phyloP scores from a whole-genome alignment of 2,329 filamentous ascomycete species.

The Phialophora verrucosa region DNA sequence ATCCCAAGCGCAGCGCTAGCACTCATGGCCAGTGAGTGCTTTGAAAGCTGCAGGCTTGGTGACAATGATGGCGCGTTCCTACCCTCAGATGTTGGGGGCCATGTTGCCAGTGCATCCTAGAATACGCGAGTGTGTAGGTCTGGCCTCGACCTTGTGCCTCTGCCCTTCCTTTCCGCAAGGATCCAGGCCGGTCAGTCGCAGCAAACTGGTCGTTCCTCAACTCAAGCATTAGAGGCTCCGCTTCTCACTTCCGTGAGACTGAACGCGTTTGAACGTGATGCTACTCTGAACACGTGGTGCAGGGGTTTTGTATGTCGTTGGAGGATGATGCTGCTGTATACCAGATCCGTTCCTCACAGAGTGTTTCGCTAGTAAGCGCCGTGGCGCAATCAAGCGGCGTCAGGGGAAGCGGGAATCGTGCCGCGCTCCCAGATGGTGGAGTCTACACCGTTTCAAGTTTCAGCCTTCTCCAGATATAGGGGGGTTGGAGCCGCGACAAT shows the following conservation, averaged over 20 bases:
- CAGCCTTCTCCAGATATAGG: conserved; percentile 4
- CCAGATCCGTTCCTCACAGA: not conserved
- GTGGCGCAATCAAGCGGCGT: conserved; percentile 11
- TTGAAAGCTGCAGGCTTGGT: too few relatives aligned
- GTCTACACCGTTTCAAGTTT: not conserved
- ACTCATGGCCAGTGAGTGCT: too few relatives aligned
- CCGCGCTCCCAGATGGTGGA: conserved; percentile 10
- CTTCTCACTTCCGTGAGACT: conserved; percentile 8
- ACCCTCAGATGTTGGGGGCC: too few relatives aligned
- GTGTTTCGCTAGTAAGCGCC: conserved; percentile 5
- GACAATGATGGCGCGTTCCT: too few relatives aligned
- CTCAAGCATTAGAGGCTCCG: not conserved
- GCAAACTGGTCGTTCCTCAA: conserved; percentile 7
- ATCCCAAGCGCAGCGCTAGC: too few relatives aligned
- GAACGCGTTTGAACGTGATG: not conserved
- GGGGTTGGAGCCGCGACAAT: conserved; percentile 6
- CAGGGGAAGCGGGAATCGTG: conserved; percentile 9
- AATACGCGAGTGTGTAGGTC: too few relatives aligned
- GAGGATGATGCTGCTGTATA: not conserved
- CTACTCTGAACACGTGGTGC: conserved; percentile 8
- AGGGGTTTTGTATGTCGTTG: not conserved
- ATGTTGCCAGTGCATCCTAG: too few relatives aligned
- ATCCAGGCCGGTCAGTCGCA: not conserved
- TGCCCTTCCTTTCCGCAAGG: conserved; percentile 2
- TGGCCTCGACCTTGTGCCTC: too few relatives aligned